Evolutionary conservation across 768 basidiomycete genomes (phyloP).

Genomic region (Tulasnella sp.): DNA sequence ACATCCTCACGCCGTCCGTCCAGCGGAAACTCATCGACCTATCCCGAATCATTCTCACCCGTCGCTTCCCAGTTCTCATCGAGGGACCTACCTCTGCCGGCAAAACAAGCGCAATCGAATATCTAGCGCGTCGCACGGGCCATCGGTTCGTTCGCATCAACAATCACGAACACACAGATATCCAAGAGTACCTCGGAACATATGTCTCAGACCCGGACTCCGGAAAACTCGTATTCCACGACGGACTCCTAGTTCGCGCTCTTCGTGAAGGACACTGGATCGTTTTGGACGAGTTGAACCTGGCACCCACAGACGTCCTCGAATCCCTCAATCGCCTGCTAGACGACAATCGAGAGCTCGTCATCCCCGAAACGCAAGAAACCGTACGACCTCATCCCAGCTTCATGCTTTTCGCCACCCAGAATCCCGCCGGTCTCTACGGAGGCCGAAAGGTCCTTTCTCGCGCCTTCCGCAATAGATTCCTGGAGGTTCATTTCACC

Average conservation of each 20-base stretch:
- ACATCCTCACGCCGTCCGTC: constrained; percentile 94
- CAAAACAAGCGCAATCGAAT: constrained; percentile 96
- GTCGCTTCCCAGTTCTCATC: constrained; percentile 89
- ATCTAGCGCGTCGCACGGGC: constrained; percentile 86
- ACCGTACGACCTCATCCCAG: constrained; percentile 88
- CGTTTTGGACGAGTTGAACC: constrained; percentile 93
- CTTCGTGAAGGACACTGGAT: constrained; percentile 94
- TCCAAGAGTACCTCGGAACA: constrained; percentile 96
- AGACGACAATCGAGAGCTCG: constrained; percentile 94
- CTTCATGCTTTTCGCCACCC: constrained; percentile 98
- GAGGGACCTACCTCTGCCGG: constrained; percentile 98
- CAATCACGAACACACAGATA: constrained; percentile 99
- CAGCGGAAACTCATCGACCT: constrained; percentile 90
- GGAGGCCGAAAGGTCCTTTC: constrained; percentile 93
- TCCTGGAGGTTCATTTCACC: constrained; percentile 95
- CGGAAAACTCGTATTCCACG: constrained; percentile 92
- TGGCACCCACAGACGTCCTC: constrained; percentile 96
- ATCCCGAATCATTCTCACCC: constrained; percentile 83
- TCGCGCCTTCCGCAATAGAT: constrained; percentile 93
- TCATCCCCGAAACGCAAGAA: constrained; percentile 95
- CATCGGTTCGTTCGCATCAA: constrained; percentile 98
- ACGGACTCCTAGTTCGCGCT: constrained; percentile 90
- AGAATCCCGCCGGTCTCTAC: constrained; percentile 95
- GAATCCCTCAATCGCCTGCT: constrained; percentile 95
- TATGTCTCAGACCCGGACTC: constrained; percentile 90